phyloP scores from a whole-genome alignment of 805 yeast genomes.

The Clavispora phyllophila region DNA sequence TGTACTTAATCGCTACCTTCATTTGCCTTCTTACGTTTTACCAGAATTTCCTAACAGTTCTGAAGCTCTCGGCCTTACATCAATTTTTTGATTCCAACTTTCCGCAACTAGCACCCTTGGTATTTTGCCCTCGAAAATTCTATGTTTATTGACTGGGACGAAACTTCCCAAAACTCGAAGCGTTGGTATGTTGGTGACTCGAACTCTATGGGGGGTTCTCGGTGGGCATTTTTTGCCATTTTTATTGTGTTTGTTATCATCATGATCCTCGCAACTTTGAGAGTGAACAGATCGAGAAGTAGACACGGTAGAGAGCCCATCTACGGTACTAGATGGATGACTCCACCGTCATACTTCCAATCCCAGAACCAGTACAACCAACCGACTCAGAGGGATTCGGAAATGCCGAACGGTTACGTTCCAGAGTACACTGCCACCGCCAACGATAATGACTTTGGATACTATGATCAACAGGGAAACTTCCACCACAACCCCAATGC shows the following conservation, averaged over 20 bases:
- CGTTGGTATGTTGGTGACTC: neutral
- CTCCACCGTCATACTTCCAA: slow-evolving; percentile 74
- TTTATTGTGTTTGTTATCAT: slow-evolving; percentile 46
- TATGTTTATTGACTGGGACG: neutral
- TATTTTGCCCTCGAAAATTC: too few relatives aligned
- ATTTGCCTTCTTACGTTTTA: neutral
- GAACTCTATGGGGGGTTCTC: slow-evolving; percentile 33
- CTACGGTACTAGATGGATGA: slow-evolving; percentile 78
- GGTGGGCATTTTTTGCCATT: slow-evolving; percentile 65
- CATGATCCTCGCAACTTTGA: slow-evolving; percentile 46
- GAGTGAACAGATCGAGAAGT: slow-evolving; percentile 51
- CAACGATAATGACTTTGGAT: slow-evolving; percentile 72
- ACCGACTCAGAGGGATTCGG: slow-evolving; percentile 38
- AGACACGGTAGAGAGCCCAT: slow-evolving; percentile 53
- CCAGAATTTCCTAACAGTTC: too few relatives aligned
- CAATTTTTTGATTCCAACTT: too few relatives aligned
- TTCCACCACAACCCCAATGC: slow-evolving; percentile 15
- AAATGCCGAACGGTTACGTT: slow-evolving; percentile 41
- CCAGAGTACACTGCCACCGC: slow-evolving; percentile 67
- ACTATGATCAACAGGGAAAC: slow-evolving; percentile 62
- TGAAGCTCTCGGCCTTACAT: too few relatives aligned
- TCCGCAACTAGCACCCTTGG: too few relatives aligned
- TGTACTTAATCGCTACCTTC: neutral
- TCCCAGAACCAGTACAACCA: slow-evolving; percentile 55
- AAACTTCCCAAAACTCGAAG: neutral